Base-by-base conservation (phyloP, 306 rosid genomes). In the Casuarina equisetifolia region DNA sequence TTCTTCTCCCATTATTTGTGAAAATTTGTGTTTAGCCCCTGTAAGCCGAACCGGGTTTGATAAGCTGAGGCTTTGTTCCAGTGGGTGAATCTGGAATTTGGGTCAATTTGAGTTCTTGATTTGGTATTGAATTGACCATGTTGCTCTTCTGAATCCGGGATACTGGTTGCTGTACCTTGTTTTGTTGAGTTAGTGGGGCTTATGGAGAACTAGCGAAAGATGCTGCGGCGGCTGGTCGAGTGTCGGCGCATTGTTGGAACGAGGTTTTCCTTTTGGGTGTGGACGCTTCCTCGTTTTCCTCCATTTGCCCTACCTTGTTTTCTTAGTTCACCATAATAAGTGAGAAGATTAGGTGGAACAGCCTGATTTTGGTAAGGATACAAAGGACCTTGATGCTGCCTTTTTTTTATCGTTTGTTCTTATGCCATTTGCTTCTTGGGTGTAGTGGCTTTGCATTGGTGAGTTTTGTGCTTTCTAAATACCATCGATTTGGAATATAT, bases 211-310 rank as follows among this genome's bases (percentile, higher is more conserved):
- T 59, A n/a, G 84, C 69, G 85, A 74, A 89, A 84, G 83, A 96
- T 96, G 99, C 87, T 94, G 83, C 97, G 99, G 78, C 97, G 99
- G 94, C 91, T 89, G 55, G 97, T 91, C 92, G 99, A 92, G 17
- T 87, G 66, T 84, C 97, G 99, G 94, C 99, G 97, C 91, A 96
- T 93, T 88, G 96, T 84, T 66, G 85, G 97, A 77, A 86, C 94
- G 91, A 88, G 93, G 92, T 88, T 91, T 64, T 85, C 97, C 49
- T 75, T 86, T 87, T 92, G 97, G 99, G 91, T 92, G 94, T 92
- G 97, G 88, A 80, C 80, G 74, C 89, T 95, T 52, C 88, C 91
- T 38, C 90, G 36, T 74, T 91, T 78, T 92, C 78, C 89, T 86
- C 84, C 42, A 59, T 91, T 72, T 88, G 32, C 32, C 89, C 0